Conservation (phyloP, 148 eudicot species). For the Chenopodium album region DNA sequence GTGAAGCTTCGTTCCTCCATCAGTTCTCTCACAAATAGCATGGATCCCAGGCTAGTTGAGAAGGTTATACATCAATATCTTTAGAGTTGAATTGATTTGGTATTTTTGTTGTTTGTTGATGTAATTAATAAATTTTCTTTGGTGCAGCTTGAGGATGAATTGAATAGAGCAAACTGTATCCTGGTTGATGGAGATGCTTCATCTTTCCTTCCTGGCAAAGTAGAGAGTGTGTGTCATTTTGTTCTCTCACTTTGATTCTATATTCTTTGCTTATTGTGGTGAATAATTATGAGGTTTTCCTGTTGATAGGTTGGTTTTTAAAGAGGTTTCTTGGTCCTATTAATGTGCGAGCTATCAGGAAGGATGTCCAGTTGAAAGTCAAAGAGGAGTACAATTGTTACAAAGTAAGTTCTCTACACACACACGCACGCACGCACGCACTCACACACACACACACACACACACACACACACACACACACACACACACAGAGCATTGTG, state of each 20-base stretch:
- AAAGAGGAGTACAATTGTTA: constrained; percentile 91
- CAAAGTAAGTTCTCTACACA: constrained; percentile 48
- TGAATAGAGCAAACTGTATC: constrained; percentile 60
- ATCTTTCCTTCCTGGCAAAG: constrained; percentile 76
- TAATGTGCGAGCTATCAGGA: constrained; percentile 79
- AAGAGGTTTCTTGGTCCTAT: constrained; percentile 90
- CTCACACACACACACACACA: background rate
- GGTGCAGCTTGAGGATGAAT: constrained; percentile 75
- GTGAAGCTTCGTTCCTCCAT: constrained; percentile 46
- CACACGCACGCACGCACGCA: background rate
- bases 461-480: background rate
- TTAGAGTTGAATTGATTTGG: constrained; percentile 1
- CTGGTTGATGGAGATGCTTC: constrained; percentile 92
- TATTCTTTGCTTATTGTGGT: background rate
- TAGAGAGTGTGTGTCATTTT: constrained; percentile 47
- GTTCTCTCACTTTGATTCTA: background rate
- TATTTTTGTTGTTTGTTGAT: background rate
- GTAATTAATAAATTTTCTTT: background rate
- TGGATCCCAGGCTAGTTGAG: constrained; percentile 60
- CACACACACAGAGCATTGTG: no score
- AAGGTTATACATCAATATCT: constrained; percentile 38
- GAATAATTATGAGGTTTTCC: background rate
- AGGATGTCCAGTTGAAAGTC: constrained; percentile 91
- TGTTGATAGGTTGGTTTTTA: constrained; percentile 59
- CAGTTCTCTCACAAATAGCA: constrained; percentile 21